Evolutionary conservation across 2,329 filamentous ascomycete species (phyloP).

Genomic region (Zasmidium citrigriseum): DNA sequence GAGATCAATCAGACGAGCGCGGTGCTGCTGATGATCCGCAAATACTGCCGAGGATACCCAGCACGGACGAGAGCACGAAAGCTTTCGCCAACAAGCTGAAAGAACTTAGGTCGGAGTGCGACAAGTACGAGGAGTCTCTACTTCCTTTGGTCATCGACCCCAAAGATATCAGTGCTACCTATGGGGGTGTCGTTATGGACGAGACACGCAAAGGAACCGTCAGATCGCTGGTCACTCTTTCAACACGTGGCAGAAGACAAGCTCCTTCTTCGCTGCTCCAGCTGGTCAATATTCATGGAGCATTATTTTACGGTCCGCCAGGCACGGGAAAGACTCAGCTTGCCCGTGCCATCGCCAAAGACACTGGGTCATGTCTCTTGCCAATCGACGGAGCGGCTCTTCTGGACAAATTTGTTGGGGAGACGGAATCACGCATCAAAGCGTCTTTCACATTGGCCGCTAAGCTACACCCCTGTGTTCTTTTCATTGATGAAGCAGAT

Average conservation of each 20-base stretch:
- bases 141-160: neutral
- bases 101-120: too few relatives aligned
- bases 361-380: constrained; percentile 99
- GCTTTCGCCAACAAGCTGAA: too few relatives aligned
- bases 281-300: constrained; percentile 56
- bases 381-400: constrained; percentile 97
- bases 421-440: constrained; percentile 98
- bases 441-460: constrained; percentile 99
- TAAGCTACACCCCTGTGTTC: constrained; percentile 93
- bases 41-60: too few relatives aligned
- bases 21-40: too few relatives aligned
- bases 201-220: neutral
- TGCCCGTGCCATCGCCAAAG: constrained; percentile 98
- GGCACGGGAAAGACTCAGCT: constrained; percentile 99
- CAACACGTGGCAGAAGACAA: too few relatives aligned
- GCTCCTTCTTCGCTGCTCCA: neutral
- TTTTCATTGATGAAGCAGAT: constrained; percentile 97
- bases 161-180: neutral
- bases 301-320: constrained; percentile 95
- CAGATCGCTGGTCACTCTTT: neutral
- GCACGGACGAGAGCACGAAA: too few relatives aligned
- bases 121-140: neutral
- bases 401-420: constrained; percentile 99
- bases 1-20: too few relatives aligned
- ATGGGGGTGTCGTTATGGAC: neutral